Evolutionary conservation across 1,284 basidiomycete genomes (phyloP).

Genomic region (Megacollybia platyphylla): DNA sequence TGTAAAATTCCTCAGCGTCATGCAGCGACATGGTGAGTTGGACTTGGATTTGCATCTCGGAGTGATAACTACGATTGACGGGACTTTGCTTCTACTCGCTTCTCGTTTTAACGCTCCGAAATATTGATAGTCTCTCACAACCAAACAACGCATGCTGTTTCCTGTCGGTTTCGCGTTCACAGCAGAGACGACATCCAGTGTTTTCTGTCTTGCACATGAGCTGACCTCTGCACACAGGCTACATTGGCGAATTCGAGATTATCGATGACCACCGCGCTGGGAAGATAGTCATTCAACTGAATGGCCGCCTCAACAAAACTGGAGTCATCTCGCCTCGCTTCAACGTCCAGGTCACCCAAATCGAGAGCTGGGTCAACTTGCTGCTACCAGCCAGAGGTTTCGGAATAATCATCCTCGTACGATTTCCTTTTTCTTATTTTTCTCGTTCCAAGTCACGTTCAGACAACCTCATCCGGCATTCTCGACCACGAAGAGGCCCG

Average conservation of each 20-base stretch:
- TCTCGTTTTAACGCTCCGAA: constrained; percentile 65
- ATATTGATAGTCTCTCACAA: constrained; percentile 38
- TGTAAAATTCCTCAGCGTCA: constrained; percentile 90
- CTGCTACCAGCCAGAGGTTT: constrained; percentile 91
- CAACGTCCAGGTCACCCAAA: constrained; percentile 90
- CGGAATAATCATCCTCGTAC: constrained; percentile 86
- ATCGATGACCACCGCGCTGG: constrained; percentile 98
- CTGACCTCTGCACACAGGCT: constrained; percentile 53
- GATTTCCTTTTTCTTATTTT: constrained; percentile 13
- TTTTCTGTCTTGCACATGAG: constrained; percentile 3
- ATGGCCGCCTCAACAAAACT: constrained; percentile 96
- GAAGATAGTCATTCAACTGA: constrained; percentile 98
- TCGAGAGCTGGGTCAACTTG: constrained; percentile 92
- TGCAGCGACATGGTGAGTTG: constrained; percentile 91
- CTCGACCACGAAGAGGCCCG: constrained; percentile 99
- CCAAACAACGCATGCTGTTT: constrained; percentile 33
- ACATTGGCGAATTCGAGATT: constrained; percentile 99
- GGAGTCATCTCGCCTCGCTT: constrained; percentile 98
- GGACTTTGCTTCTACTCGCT: constrained; percentile 39
- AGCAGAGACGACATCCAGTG: constrained; percentile 33
- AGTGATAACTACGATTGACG: constrained; percentile 66
- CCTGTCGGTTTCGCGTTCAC: constrained; percentile 39
- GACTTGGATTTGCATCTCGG: constrained; percentile 21
- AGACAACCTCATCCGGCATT: constrained; percentile 98
- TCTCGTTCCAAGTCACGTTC: constrained; percentile 3